Conservation (phyloP, 1,284 basidiomycete genomes). For the Trametes polyzona region DNA sequence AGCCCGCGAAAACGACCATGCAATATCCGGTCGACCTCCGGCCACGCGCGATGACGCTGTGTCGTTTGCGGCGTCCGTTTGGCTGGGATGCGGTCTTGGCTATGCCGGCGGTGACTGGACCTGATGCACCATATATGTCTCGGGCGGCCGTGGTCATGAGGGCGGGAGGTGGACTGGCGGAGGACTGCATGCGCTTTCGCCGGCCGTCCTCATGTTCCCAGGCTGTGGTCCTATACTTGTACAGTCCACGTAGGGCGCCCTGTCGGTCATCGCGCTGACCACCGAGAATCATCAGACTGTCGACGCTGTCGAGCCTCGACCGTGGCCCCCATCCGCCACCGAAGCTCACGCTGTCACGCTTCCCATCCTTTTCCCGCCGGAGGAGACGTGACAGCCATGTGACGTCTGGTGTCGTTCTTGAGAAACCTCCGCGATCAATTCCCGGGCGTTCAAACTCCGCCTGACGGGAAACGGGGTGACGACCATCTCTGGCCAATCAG, state of each 20-base stretch:
- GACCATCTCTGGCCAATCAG: constrained; percentile 23
- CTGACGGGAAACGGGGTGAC: constrained; percentile 20
- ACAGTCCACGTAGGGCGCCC: background rate
- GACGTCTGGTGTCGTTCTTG: constrained; percentile 18
- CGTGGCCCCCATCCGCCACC: constrained; percentile 13
- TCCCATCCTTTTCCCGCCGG: background rate
- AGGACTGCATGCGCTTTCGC: constrained; percentile 9
- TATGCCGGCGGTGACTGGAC: background rate
- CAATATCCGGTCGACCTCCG: background rate
- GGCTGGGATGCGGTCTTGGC: background rate
- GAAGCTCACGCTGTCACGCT: constrained; percentile 19
- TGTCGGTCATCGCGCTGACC: constrained; percentile 9
- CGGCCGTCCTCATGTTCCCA: constrained; percentile 11
- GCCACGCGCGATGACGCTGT: background rate
- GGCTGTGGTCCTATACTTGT: background rate
- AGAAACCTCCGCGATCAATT: constrained; percentile 18
- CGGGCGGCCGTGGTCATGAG: constrained; percentile 7
- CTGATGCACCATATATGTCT: background rate
- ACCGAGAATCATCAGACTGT: constrained; percentile 1
- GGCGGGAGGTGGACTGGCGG: constrained; percentile 17
- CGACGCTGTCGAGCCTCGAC: constrained; percentile 17
- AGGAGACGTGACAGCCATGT: constrained; percentile 17
- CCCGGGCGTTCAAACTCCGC: constrained; percentile 24
- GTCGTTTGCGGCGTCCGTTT: background rate
- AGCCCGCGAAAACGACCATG: background rate